These are phyloP conservation scores for Quercus glauca DNA, from an alignment of 306 rosid genomes.

Conservation along the genomic window DNA sequence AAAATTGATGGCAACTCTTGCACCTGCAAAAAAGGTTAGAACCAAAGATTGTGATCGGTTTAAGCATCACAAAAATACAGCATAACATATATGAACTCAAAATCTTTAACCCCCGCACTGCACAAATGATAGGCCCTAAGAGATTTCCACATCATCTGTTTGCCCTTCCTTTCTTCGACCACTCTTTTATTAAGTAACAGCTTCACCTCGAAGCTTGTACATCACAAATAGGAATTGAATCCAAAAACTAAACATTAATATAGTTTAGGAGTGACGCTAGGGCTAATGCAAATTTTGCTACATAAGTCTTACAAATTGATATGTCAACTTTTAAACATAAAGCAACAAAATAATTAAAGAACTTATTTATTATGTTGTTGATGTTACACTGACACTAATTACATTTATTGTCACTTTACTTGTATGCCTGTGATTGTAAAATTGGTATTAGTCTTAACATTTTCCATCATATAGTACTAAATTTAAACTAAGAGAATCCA, in stretches of 20 bases:
- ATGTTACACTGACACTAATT: too few relatives aligned
- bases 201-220: not conserved
- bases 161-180: not conserved
- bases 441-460: too few relatives aligned
- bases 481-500: not conserved
- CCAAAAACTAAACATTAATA: not conserved
- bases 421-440: too few relatives aligned
- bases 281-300: too few relatives aligned
- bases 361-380: too few relatives aligned
- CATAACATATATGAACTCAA: not conserved
- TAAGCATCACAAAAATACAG: conserved; percentile 6
- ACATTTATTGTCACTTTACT: too few relatives aligned
- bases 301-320: too few relatives aligned
- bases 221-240: not conserved
- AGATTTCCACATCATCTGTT: not conserved
- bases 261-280: not conserved
- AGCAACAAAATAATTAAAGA: too few relatives aligned
- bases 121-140: conserved; percentile 11
- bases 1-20: conserved; percentile 70
- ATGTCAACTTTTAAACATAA: too few relatives aligned
- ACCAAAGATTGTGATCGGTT: not conserved
- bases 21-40: conserved; percentile 39
- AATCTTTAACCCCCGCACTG: not conserved
- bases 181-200: not conserved
- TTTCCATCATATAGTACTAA: not conserved